Conservation (phyloP, 768 basidiomycete genomes). For the Boletus insuetus region DNA sequence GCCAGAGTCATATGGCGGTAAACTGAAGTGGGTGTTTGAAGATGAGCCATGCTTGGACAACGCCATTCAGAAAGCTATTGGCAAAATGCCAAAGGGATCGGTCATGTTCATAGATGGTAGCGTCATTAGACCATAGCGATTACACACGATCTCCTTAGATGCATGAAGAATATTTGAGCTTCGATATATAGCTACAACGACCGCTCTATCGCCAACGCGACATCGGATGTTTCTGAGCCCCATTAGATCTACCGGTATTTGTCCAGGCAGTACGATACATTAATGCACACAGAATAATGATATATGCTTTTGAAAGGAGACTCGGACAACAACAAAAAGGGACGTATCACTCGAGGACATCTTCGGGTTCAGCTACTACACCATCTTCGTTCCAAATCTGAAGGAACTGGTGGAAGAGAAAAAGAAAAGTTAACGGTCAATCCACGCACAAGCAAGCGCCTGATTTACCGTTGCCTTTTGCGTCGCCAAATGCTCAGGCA, state of each 20-base stretch:
- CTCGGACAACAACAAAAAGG: neutral
- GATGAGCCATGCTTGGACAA: slow-evolving; percentile 66
- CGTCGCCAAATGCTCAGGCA: slow-evolving; percentile 53
- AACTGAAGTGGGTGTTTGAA: slow-evolving; percentile 66
- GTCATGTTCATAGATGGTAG: slow-evolving; percentile 47
- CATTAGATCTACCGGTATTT: slow-evolving; percentile 14
- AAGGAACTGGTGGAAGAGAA: slow-evolving; percentile 48
- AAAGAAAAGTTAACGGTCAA: slow-evolving; percentile 2
- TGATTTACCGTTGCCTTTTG: slow-evolving; percentile 65
- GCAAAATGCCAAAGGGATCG: slow-evolving; percentile 55
- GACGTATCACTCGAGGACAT: slow-evolving; percentile 37
- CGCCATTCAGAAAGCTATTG: slow-evolving; percentile 44
- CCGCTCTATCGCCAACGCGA: no score
- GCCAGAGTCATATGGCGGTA: slow-evolving; percentile 72
- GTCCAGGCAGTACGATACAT: slow-evolving; percentile 25
- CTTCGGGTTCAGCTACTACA: slow-evolving; percentile 59
- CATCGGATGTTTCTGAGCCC: neutral
- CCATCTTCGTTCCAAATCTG: slow-evolving; percentile 84
- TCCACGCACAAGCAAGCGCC: slow-evolving; percentile 8
- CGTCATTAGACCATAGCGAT: slow-evolving; percentile 26
- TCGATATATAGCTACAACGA: no score
- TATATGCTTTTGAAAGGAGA: slow-evolving; percentile 15
- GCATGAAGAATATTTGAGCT: no score
- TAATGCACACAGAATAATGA: slow-evolving; percentile 27
- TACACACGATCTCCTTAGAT: no score